These are phyloP conservation scores for Pezizomycotina sp. DNA, from an alignment of 2,329 filamentous ascomycete species.

Conservation along the genomic window DNA sequence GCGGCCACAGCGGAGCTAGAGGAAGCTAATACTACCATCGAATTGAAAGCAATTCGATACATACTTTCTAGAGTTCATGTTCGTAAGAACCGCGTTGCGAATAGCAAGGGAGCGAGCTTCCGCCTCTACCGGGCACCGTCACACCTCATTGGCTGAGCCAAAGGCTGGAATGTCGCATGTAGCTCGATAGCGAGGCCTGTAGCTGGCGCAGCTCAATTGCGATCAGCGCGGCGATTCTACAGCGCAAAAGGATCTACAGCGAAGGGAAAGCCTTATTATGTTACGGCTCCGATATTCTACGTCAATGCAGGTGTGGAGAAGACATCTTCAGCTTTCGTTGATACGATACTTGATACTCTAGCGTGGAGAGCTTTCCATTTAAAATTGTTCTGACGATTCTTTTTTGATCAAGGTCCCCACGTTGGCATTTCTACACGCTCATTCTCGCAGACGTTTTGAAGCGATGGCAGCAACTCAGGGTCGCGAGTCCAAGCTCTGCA, in stretches of 20 bases:
- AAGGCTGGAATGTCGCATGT: too few relatives aligned
- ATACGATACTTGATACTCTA: slow-evolving; percentile 4
- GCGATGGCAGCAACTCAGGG: slow-evolving; percentile 69
- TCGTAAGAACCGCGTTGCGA: too few relatives aligned
- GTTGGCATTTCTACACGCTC: slow-evolving; percentile 92
- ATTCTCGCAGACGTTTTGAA: slow-evolving; percentile 81
- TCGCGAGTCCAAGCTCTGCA: slow-evolving; percentile 55
- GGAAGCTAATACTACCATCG: too few relatives aligned
- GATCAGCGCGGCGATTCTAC: too few relatives aligned
- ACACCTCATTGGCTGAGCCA: too few relatives aligned
- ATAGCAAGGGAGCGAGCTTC: too few relatives aligned
- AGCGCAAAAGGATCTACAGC: not conserved
- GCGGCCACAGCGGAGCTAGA: too few relatives aligned
- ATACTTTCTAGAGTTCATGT: too few relatives aligned
- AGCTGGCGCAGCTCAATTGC: too few relatives aligned
- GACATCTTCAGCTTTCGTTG: not conserved
- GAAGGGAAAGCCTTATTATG: slow-evolving; percentile 66
- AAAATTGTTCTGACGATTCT: slow-evolving; percentile 1
- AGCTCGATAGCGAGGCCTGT: too few relatives aligned
- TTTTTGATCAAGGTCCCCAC: slow-evolving; percentile 52
- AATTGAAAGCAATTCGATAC: too few relatives aligned
- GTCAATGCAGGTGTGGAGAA: slow-evolving; percentile 63
- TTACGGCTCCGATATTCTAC: slow-evolving; percentile 96
- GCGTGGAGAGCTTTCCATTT: not conserved
- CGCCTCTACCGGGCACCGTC: too few relatives aligned